Conservation (phyloP, 148 eudicot genomes). For the Spergularia marina region DNA sequence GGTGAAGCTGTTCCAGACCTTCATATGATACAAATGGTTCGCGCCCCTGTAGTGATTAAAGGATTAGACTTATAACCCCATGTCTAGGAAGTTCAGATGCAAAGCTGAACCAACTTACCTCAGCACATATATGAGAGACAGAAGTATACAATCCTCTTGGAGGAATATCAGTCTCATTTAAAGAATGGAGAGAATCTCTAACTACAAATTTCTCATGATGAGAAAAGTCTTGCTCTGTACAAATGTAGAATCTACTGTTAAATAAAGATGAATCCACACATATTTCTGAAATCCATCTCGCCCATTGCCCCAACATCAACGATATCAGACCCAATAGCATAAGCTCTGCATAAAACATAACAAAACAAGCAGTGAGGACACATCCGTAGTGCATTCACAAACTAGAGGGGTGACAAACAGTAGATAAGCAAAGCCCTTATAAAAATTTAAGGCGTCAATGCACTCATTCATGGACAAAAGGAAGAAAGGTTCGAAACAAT, state of each 20-base stretch:
- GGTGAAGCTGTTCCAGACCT: conserved; percentile 97
- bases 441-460: too few relatives aligned
- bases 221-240: conserved; percentile 71
- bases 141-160: conserved; percentile 47
- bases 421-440: neutral
- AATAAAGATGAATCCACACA: conserved; percentile 93
- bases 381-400: neutral
- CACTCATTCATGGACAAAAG: too few relatives aligned
- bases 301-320: conserved; percentile 87
- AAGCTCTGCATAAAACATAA: conserved; percentile 48
- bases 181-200: conserved; percentile 29
- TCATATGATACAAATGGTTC: conserved; percentile 95
- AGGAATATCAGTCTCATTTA: conserved; percentile 54
- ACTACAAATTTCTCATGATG: conserved; percentile 27
- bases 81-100: neutral
- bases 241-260: conserved; percentile 68
- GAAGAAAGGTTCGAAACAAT: too few relatives aligned
- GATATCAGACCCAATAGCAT: conserved; percentile 98
- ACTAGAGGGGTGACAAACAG: neutral
- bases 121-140: conserved; percentile 52
- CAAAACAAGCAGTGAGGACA: neutral
- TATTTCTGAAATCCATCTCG: conserved; percentile 79
- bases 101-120: conserved; percentile 39
- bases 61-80: neutral
- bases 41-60: conserved; percentile 54